Percentiles rank a stretch among this genome's conserved stretches.
Evolutionary conservation across 345 rosid genomes (phyloP).

Genomic region (Murraya paniculata): DNA sequence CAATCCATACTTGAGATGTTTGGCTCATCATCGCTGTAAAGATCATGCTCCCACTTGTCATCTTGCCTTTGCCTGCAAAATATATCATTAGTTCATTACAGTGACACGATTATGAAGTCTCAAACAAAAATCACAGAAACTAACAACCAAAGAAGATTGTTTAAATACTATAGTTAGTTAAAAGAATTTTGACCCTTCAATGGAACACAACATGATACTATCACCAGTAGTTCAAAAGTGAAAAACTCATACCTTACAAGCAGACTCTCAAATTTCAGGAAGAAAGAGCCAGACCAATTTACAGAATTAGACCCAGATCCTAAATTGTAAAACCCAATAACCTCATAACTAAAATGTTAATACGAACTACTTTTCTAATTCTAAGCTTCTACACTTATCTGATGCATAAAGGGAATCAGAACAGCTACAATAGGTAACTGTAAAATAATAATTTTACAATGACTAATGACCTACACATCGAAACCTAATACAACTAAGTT

Average conservation of each 20-base stretch:
- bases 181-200: not conserved
- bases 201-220: not conserved
- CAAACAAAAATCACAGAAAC: not conserved
- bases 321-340: not conserved
- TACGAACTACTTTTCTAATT: not conserved
- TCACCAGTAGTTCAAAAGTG: not conserved
- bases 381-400: not conserved
- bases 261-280: not conserved
- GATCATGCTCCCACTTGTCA: conserved; percentile 99
- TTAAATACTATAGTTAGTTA: not conserved
- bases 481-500: not conserved
- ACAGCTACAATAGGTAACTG: not conserved
- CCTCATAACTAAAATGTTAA: not conserved
- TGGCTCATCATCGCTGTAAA: conserved; percentile 47
- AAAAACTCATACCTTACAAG: not conserved
- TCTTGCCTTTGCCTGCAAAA: conserved; percentile 87
- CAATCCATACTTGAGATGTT: conserved; percentile 68
- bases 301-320: not conserved
- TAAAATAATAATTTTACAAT: not conserved
- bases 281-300: not conserved
- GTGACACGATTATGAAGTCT: not conserved
- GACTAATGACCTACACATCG: not conserved
- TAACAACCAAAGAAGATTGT: not conserved
- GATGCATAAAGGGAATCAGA: not conserved
- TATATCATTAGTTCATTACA: not conserved